phyloP scores from a whole-genome alignment of 1,284 basidiomycete genomes.

The Irpex rosettiformis region DNA sequence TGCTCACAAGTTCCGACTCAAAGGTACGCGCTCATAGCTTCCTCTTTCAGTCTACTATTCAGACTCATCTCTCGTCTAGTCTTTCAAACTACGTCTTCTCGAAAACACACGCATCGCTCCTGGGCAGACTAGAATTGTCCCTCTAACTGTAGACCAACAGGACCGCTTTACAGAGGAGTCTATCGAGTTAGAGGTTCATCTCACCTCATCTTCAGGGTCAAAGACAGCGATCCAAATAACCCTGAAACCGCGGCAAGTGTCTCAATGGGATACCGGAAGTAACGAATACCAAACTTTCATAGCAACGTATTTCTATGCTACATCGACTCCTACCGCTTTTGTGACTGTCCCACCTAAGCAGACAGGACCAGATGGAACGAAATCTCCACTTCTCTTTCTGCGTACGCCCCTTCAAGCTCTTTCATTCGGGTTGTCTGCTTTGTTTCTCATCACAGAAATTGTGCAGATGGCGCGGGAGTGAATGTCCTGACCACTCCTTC shows the following conservation, averaged over 20 bases:
- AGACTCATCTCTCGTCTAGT: slow-evolving; percentile 22
- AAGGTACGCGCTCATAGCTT: slow-evolving; percentile 11
- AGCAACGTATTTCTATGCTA: slow-evolving; percentile 57
- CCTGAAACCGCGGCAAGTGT: slow-evolving; percentile 42
- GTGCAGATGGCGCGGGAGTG: slow-evolving; percentile 75
- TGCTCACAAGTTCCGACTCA: slow-evolving; percentile 13
- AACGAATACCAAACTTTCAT: slow-evolving; percentile 34
- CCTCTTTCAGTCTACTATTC: background rate
- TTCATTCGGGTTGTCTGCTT: background rate
- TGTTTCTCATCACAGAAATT: background rate
- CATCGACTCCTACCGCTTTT: slow-evolving; percentile 55
- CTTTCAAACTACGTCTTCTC: slow-evolving; percentile 35
- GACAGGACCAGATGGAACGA: slow-evolving; percentile 16
- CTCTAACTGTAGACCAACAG: slow-evolving; percentile 44
- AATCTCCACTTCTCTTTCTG: slow-evolving; percentile 64
- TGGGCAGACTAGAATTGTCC: slow-evolving; percentile 56
- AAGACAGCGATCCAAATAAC: slow-evolving; percentile 34
- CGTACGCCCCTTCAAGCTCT: slow-evolving; percentile 60
- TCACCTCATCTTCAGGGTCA: slow-evolving; percentile 19
- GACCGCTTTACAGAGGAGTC: slow-evolving; percentile 14
- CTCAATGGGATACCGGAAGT: slow-evolving; percentile 31
- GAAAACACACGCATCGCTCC: slow-evolving; percentile 46
- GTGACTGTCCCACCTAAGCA: slow-evolving; percentile 49
- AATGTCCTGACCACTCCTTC: slow-evolving; percentile 53
- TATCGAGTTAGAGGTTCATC: slow-evolving; percentile 32